Evolutionary conservation across 371 early-diverging fungal genomes (phyloP), one percentile per base, ranked within the genome.

Genomic region (Fennellomyces sp.): DNA sequence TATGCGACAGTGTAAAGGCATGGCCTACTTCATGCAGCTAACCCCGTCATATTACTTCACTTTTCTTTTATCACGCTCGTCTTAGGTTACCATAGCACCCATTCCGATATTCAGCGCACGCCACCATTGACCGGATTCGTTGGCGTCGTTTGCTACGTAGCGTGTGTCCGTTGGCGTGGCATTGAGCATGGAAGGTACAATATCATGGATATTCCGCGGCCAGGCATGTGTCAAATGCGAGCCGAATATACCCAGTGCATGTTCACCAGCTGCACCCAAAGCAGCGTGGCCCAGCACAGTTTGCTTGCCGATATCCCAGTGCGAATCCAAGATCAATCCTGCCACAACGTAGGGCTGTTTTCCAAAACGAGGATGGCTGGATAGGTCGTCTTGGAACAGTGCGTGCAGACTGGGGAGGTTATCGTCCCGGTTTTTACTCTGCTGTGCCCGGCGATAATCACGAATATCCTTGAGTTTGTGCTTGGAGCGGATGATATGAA

Each of bases 1-100:
- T 79, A 68, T 90, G 90, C 0, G 72, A 68, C 15, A 86, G 67
- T 12, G 86, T 84, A 56, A 81, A 62, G 26, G 81, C 48, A 54
- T 90, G 90, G 6, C 90, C 90, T 17, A 83, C 80, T 68, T 90
- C 90, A 68, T 90, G 90, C 60, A 90, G 57, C 66, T 73, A 50
- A n/a, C n/a, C n/a, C n/a, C 23, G 45, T 45, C 11, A 45, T 23
- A 19, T 29, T 5, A 17, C 23, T 28, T 51, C 25, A 4, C 25
- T 5, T 38, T 19, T 53, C n/a, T 36, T 35, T 12, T 13, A 17
- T n/a, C 50, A 19, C 23, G 27, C 5, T 8, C 21, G 8, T 19
- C 52, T 33, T 33, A 30, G 6, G 15, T 21, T 35, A 58, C 51
- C 47, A 51, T 59, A 15, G 45, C 58, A 49, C 47, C 50, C 56